Conservation (phyloP, 2,329 filamentous ascomycete genomes). For the Dendrostoma leiphaemia region DNA sequence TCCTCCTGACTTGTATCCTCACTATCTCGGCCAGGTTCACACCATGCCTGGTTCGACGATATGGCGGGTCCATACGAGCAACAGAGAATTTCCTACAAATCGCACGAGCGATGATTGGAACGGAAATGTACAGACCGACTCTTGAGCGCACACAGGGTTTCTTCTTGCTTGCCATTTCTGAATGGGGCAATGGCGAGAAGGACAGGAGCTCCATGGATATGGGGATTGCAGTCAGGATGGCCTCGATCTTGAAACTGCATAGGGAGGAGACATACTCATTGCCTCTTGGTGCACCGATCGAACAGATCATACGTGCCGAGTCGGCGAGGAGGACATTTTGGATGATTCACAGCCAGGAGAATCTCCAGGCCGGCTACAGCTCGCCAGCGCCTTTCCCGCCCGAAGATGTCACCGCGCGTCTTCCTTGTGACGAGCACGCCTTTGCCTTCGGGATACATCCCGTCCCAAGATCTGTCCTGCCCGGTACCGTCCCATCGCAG, state of each 20-base stretch:
- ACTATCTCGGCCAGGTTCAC: conserved; percentile 31
- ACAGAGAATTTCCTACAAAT: conserved; percentile 28
- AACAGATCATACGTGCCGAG: conserved; percentile 32
- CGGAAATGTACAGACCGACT: conserved; percentile 28
- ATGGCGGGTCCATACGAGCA: conserved; percentile 23
- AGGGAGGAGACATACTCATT: conserved; percentile 35
- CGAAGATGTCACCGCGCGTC: conserved; percentile 33
- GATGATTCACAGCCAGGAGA: conserved; percentile 36
- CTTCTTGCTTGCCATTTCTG: conserved; percentile 31
- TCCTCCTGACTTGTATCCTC: conserved; percentile 30
- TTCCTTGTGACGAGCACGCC: conserved; percentile 36
- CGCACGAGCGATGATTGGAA: conserved; percentile 23
- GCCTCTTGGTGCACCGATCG: conserved; percentile 22
- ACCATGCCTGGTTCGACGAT: conserved; percentile 24
- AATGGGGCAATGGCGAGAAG: conserved; percentile 33
- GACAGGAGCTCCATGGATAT: conserved; percentile 33
- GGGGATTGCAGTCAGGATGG: conserved; percentile 36
- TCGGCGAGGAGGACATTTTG: conserved; percentile 35
- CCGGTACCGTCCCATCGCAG: conserved; percentile 29
- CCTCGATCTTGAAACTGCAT: conserved; percentile 33
- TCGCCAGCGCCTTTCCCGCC: conserved; percentile 32
- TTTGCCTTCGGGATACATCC: conserved; percentile 34
- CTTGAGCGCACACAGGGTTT: conserved; percentile 30
- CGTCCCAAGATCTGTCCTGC: conserved; percentile 29
- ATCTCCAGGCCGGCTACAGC: conserved; percentile 34